A percentile compares a stretch with the other conserved stretches of the same genome.
Conservation (phyloP, 495 filamentous ascomycete genomes). For the Penicillium angulare region DNA sequence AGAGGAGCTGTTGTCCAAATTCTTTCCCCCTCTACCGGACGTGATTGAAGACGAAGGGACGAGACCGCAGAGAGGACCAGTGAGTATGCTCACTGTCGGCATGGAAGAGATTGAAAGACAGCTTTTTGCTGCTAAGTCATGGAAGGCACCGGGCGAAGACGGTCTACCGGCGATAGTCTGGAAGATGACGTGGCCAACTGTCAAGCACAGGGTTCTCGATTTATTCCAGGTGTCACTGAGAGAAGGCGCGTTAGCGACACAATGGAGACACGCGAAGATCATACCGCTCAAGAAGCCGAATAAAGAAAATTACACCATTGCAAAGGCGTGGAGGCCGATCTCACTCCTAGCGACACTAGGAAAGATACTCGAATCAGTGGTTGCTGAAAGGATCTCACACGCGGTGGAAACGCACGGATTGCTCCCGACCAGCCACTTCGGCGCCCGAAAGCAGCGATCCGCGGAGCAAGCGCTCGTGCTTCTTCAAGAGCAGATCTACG, state of each 20-base stretch:
- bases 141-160: slow-evolving; percentile 23
- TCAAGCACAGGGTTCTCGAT: slow-evolving; percentile 25
- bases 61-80: slow-evolving; percentile 18
- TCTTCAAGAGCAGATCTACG: slow-evolving; percentile 27
- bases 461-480: slow-evolving; percentile 25
- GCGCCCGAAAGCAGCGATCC: slow-evolving; percentile 6
- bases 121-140: slow-evolving; percentile 16
- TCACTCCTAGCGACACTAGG: slow-evolving; percentile 27
- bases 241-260: slow-evolving; percentile 8
- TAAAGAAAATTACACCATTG: slow-evolving; percentile 21
- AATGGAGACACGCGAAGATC: slow-evolving; percentile 17
- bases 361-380: slow-evolving; percentile 29
- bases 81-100: slow-evolving; percentile 15
- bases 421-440: slow-evolving; percentile 7
- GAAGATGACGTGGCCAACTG: slow-evolving; percentile 27
- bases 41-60: slow-evolving; percentile 18
- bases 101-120: slow-evolving; percentile 22
- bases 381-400: slow-evolving; percentile 28
- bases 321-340: slow-evolving; percentile 28
- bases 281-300: slow-evolving; percentile 22
- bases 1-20: slow-evolving; percentile 20
- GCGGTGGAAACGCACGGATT: slow-evolving; percentile 18
- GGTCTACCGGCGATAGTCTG: slow-evolving; percentile 23
- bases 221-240: slow-evolving; percentile 16
- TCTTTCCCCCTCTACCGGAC: slow-evolving; percentile 27